Base-by-base conservation (phyloP, 345 rosid species). In the Erucastrum elatum region DNA sequence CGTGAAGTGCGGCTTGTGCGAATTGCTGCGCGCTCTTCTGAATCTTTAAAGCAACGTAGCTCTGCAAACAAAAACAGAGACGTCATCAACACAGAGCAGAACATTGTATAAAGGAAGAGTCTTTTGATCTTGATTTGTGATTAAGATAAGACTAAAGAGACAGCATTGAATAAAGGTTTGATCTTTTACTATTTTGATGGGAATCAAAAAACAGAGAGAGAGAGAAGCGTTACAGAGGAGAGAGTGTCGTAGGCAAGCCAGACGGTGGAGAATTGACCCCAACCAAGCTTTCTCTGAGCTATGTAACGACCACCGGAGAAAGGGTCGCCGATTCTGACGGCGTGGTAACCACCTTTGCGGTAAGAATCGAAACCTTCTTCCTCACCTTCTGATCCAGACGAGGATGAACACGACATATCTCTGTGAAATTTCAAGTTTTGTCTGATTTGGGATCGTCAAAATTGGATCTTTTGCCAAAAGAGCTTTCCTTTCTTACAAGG, bases 191-290 rank as follows among this genome's bases (percentile, higher is more conserved):
- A 29, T 29, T 29, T 29, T 29, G 4, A 29, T 29, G 31, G 31
- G 31, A 29, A 29, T 29, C 10, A 37, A 41, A 31, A 68, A 30
- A 21, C 21, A 21, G 41, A 72, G 46, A 34, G 41, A 41, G 80
- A 39, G 69, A 69, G 75, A 64, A 53, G 63, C 85, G 59, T 86
- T 86, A 95, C 99, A 64, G 90, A 90, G 70, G 92, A 77, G 25
- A 25, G 87, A 75, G 94, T 90, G 58, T 93, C 99, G 80, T 89
- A 93, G 75, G 99, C 97, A 76, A 96, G 99, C 99, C 98, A 96
- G n/a, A 96, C 99, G 74, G 96, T 96, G 69, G 99, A 96, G 86
- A 96, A 96, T 85, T 96, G 90, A 68, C 99, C 99, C 99, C 99
- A 96, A 6, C 98, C 99, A 2, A 96, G 94, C 84, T 96, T 96